A percentile compares a stretch with the other conserved stretches of the same genome.
phyloP scores from a whole-genome alignment of 2,329 filamentous ascomycete species.

The Ceratocystis alfenasii region DNA sequence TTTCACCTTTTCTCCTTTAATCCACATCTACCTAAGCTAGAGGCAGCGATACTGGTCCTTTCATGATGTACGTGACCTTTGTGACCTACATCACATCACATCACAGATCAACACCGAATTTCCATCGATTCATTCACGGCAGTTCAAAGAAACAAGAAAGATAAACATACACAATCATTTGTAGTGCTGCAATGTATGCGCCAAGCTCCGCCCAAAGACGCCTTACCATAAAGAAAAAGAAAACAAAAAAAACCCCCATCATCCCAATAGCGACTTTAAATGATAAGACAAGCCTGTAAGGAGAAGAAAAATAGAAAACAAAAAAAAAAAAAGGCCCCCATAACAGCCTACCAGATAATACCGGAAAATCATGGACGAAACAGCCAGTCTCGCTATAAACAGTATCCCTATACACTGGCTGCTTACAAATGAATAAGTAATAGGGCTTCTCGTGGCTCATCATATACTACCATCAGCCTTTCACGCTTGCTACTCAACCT shows the following conservation, averaged over 20 bases:
- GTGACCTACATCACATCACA: too few species aligned
- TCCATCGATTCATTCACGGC: background rate
- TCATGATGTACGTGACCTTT: background rate
- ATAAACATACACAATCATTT: background rate
- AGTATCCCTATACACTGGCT: background rate
- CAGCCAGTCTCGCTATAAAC: background rate
- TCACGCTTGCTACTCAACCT: constrained; percentile 25
- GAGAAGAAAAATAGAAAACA: background rate
- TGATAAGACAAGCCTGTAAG: background rate
- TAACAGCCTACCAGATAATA: background rate
- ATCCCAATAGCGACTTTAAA: background rate
- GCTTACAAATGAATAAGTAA: background rate
- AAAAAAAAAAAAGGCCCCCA: background rate
- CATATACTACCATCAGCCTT: background rate
- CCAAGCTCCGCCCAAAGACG: background rate
- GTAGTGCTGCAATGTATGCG: background rate
- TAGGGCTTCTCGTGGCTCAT: background rate
- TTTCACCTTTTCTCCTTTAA: too few species aligned
- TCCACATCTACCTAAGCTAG: too few species aligned
- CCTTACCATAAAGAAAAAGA: background rate
- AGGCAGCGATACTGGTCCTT: background rate
- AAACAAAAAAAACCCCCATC: too few species aligned
- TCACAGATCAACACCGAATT: too few species aligned
- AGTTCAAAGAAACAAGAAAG: background rate
- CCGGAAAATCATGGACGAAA: background rate